Conservation (phyloP, 2,329 filamentous ascomycete genomes). For the Beauveria medogensis region DNA sequence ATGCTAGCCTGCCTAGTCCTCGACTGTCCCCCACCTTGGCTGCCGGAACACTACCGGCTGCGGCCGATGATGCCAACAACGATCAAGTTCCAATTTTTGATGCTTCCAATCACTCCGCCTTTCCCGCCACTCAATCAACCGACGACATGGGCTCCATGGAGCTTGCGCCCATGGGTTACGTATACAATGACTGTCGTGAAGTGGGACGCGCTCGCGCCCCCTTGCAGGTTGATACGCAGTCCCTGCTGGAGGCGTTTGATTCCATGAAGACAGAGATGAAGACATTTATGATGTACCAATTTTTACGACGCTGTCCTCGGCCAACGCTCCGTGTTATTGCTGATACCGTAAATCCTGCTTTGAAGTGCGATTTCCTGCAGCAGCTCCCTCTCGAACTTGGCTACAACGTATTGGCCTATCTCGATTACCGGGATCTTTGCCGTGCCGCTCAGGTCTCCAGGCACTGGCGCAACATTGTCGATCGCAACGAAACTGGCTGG, state of each 20-base stretch:
- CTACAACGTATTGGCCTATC: constrained; percentile 77
- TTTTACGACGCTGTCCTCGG: constrained; percentile 79
- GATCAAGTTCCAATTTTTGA: constrained; percentile 25
- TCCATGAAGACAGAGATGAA: constrained; percentile 87
- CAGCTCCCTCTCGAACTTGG: constrained; percentile 80
- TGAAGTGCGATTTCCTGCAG: constrained; percentile 88
- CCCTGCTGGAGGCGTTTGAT: constrained; percentile 84
- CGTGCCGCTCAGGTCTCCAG: constrained; percentile 89
- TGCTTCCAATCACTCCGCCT: constrained; percentile 25
- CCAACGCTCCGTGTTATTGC: constrained; percentile 85
- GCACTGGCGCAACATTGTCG: constrained; percentile 83
- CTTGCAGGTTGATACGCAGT: constrained; percentile 68
- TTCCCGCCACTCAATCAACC: constrained; percentile 34
- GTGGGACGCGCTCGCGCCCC: constrained; percentile 20
- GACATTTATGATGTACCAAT: constrained; percentile 93
- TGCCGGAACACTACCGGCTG: constrained; percentile 48
- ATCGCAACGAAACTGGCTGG: constrained; percentile 92
- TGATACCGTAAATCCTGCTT: constrained; percentile 81
- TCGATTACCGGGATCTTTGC: constrained; percentile 80
- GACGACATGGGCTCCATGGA: constrained; percentile 22
- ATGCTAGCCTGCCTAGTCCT: constrained; percentile 89
- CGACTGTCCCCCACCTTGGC: constrained; percentile 87
- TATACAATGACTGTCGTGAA: constrained; percentile 18
- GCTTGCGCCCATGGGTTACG: constrained; percentile 17
- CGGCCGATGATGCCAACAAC: constrained; percentile 37